Evolutionary conservation across 371 early-diverging fungal genomes (phyloP), one percentile per base, ranked within the genome.

Genomic region (Mucor sp.): DNA sequence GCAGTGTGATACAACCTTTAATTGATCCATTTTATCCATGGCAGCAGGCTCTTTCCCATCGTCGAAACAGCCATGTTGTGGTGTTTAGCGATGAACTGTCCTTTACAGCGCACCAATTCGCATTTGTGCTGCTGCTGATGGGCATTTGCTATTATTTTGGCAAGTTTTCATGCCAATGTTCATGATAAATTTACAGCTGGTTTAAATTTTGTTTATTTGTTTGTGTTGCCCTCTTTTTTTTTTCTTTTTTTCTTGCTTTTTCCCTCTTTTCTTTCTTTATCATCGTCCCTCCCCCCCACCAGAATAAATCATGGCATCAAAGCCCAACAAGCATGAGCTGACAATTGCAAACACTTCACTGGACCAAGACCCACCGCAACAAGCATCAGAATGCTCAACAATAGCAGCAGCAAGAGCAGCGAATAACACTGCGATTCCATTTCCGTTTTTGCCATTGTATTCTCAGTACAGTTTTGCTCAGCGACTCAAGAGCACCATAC

Each of bases 91-190:
- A 81, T 25, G 79, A 83, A n/a, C 63, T 83, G n/a, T 44, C 78
- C 9, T 83, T 83, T 62, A 81, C 75, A 48, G 75, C 78, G 12
- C 80, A 71, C 27, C 81, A 83, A 27, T 67, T 81, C 19, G 74
- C 79, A 5, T 66, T 83, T 61, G 64, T 83, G 14, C 60, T 81
- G 28, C 43, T 80, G 21, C 48, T 76, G 21, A 83, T 83, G 84
- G 72, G 70, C 1, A 30, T 76, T 12, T 80, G 76, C 43, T 83
- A 83, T 55, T 83, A 83, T 53, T 71, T 81, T 73, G 84, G 84
- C 58, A 83, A 83, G 44, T 63, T 83, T 12, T 79, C 84, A 6
- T 77, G 76, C 60, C 79, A 71, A 7, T 83, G 84, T 61, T 76
- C 58, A 56, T 56, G 32, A 56, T 56, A 28, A 33, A 33, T 6